These are phyloP conservation scores for Leccinum cinnamomeum DNA, from an alignment of 1,284 basidiomycete species.

Conservation along the genomic window DNA sequence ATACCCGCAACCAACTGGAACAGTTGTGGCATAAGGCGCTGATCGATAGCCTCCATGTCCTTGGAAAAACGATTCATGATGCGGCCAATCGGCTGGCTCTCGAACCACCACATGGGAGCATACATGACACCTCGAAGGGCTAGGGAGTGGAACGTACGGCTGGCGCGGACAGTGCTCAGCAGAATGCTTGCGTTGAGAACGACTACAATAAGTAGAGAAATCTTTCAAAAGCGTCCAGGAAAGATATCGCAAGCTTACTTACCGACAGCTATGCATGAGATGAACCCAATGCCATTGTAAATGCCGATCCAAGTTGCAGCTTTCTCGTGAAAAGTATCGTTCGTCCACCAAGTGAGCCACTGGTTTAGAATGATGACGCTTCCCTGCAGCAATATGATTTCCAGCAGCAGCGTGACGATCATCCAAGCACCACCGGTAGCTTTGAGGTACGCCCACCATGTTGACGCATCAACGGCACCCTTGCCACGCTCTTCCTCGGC, in stretches of 20 bases:
- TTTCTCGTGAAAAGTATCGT: slow-evolving; percentile 35
- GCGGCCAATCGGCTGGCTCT: slow-evolving; percentile 46
- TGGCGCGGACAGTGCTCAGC: slow-evolving; percentile 43
- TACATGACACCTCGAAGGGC: slow-evolving; percentile 42
- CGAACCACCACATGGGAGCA: slow-evolving; percentile 45
- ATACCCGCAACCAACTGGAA: slow-evolving; percentile 35
- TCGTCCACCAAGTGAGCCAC: slow-evolving; percentile 35
- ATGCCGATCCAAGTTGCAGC: slow-evolving; percentile 31
- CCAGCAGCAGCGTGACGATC: slow-evolving; percentile 20
- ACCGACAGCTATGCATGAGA: slow-evolving; percentile 39
- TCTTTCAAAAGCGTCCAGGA: slow-evolving; percentile 12
- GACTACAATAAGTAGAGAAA: slow-evolving; percentile 11
- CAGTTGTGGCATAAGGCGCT: slow-evolving; percentile 28
- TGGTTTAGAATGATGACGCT: slow-evolving; percentile 25
- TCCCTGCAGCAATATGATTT: slow-evolving; percentile 19
- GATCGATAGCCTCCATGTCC: slow-evolving; percentile 41
- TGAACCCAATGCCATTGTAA: slow-evolving; percentile 36
- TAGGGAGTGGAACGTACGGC: slow-evolving; percentile 40
- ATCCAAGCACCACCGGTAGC: slow-evolving; percentile 26
- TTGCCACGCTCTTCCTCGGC: slow-evolving; percentile 57
- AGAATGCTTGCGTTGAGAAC: slow-evolving; percentile 33
- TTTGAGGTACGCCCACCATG: slow-evolving; percentile 33
- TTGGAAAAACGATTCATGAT: slow-evolving; percentile 50
- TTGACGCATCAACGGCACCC: slow-evolving; percentile 51
- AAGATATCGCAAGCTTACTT: slow-evolving; percentile 10